Conservation (phyloP, 345 rosid genomes). For the Dimocarpus longan region DNA sequence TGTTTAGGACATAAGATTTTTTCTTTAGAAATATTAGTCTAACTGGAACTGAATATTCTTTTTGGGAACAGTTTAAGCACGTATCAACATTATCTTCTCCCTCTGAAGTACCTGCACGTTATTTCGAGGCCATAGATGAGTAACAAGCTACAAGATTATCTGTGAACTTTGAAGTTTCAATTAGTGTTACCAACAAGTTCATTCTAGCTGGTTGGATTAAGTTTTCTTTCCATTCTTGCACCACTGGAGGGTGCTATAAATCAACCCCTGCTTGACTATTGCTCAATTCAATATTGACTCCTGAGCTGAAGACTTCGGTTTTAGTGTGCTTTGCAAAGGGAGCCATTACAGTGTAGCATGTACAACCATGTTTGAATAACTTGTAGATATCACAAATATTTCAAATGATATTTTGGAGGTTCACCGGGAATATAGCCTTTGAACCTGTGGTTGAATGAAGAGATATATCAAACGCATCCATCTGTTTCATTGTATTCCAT, state of each 20-base stretch:
- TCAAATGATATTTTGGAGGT: neutral
- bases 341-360: conserved; percentile 6
- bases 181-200: neutral
- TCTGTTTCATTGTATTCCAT: neutral
- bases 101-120: conserved; percentile 41
- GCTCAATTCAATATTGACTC: neutral
- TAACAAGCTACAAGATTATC: neutral
- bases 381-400: neutral
- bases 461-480: neutral
- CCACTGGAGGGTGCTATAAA: neutral
- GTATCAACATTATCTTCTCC: conserved; percentile 53
- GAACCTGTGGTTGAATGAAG: neutral
- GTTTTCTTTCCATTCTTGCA: neutral
- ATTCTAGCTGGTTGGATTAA: neutral
- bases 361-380: neutral
- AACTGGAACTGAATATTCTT: neutral
- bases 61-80: conserved; percentile 48
- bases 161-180: neutral
- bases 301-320: neutral
- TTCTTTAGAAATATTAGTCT: conserved; percentile 2
- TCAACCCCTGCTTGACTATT: conserved; percentile 10
- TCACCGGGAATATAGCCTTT: neutral
- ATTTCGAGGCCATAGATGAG: conserved; percentile 34
- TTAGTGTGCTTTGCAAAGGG: neutral
- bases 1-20: neutral